Evolutionary conservation across 345 rosid genomes (phyloP).

Genomic region (Limnanthes douglasii): DNA sequence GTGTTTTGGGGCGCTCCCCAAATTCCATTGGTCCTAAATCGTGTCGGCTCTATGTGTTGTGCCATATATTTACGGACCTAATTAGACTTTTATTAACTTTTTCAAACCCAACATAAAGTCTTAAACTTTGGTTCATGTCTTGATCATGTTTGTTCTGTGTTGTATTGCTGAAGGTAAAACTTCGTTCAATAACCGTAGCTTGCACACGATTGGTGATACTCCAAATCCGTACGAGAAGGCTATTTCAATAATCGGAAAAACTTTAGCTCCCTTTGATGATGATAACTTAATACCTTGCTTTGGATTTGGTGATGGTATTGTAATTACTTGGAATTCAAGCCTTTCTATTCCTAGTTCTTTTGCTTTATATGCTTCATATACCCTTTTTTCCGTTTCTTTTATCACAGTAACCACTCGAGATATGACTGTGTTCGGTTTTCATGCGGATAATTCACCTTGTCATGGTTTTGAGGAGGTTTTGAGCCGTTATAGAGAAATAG

Average conservation of each 20-base stretch:
- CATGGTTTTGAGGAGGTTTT: constrained; percentile 81
- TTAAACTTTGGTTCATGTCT: not conserved
- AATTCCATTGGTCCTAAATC: too few relatives aligned
- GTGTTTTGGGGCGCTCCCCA: too few relatives aligned
- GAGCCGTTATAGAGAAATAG: constrained; percentile 44
- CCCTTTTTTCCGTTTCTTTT: constrained; percentile 1
- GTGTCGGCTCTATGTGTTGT: not conserved
- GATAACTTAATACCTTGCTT: constrained; percentile 75
- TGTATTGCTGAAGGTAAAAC: constrained; percentile 19
- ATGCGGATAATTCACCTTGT: constrained; percentile 55
- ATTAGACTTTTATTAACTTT: not conserved
- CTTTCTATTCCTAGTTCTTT: not conserved
- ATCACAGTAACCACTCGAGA: constrained; percentile 61
- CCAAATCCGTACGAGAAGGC: constrained; percentile 83
- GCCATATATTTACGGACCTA: not conserved
- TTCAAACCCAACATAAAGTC: not conserved
- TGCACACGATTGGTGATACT: constrained; percentile 33
- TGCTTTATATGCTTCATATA: not conserved
- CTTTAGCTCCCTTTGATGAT: constrained; percentile 75
- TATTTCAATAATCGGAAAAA: constrained; percentile 56
- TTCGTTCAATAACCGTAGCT: constrained; percentile 45
- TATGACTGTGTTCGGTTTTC: constrained; percentile 56
- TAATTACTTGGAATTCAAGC: constrained; percentile 1
- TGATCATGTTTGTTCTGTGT: constrained; percentile 3
- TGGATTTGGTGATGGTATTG: constrained; percentile 78